phyloP scores from a whole-genome alignment of 306 rosid species.

The Ceratonia siliqua region DNA sequence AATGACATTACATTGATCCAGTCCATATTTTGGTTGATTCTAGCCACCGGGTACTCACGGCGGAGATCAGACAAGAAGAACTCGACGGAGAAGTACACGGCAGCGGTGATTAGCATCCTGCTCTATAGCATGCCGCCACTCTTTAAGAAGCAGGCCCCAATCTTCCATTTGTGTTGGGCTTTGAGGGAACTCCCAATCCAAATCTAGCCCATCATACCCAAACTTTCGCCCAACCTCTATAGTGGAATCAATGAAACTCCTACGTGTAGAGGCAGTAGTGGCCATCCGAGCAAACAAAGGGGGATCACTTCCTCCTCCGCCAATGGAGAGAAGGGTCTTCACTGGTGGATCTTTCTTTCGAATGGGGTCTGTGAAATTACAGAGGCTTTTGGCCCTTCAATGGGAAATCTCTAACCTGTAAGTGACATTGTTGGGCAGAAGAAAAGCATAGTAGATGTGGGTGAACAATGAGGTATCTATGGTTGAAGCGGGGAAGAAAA shows the following conservation, averaged over 20 bases:
- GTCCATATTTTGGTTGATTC: background rate
- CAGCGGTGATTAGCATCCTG: no score
- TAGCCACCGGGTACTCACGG: slow-evolving; percentile 37
- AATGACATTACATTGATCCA: no score
- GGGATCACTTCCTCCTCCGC: slow-evolving; percentile 40
- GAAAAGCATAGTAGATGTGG: no score
- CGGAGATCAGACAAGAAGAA: slow-evolving; percentile 17
- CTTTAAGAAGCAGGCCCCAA: slow-evolving; percentile 28
- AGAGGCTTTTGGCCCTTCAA: no score
- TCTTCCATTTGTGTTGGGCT: slow-evolving; percentile 39
- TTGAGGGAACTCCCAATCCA: slow-evolving; percentile 56
- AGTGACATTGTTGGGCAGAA: no score
- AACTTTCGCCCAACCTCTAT: slow-evolving; percentile 43
- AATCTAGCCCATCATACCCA: slow-evolving; percentile 53
- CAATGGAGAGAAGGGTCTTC: slow-evolving; percentile 40
- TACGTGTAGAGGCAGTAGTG: slow-evolving; percentile 37
- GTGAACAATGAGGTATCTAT: no score
- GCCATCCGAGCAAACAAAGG: slow-evolving; percentile 35
- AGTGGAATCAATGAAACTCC: slow-evolving; percentile 41
- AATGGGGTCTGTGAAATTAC: no score
- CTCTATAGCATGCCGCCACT: background rate
- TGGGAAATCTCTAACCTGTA: no score
- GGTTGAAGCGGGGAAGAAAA: no score
- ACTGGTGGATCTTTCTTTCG: no score
- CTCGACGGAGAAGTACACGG: slow-evolving; percentile 27